A percentile compares a stretch with the other conserved stretches of the same genome.
phyloP scores from a whole-genome alignment of 352 stramenopile genomes.

The Phytophthora ohioensis region DNA sequence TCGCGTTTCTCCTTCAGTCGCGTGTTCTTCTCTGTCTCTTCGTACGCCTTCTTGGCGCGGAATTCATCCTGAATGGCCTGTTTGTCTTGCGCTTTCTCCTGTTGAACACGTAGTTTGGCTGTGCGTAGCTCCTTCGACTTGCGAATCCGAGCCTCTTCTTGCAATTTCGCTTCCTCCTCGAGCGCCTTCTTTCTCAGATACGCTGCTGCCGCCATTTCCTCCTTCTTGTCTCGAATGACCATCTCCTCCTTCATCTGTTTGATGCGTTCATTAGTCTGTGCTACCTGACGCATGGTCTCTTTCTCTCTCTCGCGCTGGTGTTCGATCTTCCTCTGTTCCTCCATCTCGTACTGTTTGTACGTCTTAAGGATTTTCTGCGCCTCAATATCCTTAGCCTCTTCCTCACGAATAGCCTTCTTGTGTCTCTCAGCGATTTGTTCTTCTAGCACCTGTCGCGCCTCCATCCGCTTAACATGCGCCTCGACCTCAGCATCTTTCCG shows the following conservation, averaged over 20 bases:
- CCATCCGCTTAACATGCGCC: conserved; percentile 60
- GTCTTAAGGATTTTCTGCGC: conserved; percentile 81
- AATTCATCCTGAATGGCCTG: conserved; percentile 71
- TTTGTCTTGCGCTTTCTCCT: conserved; percentile 87
- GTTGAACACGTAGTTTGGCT: conserved; percentile 79
- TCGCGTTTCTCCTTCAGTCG: conserved; percentile 63
- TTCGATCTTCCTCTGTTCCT: conserved; percentile 67
- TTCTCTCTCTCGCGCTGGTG: conserved; percentile 57
- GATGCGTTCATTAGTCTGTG: conserved; percentile 74
- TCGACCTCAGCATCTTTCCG: conserved; percentile 52
- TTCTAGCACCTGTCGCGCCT: conserved; percentile 72
- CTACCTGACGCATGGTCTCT: conserved; percentile 56
- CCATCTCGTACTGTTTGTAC: conserved; percentile 84
- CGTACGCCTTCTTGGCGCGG: conserved; percentile 78
- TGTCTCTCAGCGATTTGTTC: conserved; percentile 73
- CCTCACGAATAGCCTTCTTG: conserved; percentile 75
- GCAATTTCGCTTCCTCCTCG: conserved; percentile 71
- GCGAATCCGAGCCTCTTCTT: conserved; percentile 69
- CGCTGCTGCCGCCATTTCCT: conserved; percentile 67
- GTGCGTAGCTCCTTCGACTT: conserved; percentile 78
- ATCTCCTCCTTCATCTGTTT: conserved; percentile 71
- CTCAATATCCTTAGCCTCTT: conserved; percentile 83
- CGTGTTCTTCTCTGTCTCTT: conserved; percentile 67
- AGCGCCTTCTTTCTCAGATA: conserved; percentile 79
- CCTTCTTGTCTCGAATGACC: conserved; percentile 57